These are phyloP conservation scores for Phaeosphaeria sp. DNA, from an alignment of 2,329 filamentous ascomycete species.

Conservation along the genomic window DNA sequence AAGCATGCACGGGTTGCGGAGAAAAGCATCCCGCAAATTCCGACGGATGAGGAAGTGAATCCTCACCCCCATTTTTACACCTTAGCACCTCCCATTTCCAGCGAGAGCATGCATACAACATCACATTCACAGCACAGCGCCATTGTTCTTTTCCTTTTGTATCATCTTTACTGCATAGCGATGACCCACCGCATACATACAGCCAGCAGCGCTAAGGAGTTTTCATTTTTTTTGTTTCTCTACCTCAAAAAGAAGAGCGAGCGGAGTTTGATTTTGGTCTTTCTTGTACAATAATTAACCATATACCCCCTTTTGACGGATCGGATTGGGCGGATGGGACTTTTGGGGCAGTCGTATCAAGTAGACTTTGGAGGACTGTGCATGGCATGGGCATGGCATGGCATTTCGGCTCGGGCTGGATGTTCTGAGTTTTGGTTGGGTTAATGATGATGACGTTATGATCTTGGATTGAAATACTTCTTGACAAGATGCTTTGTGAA, in stretches of 20 bases:
- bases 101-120: not conserved
- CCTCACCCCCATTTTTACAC: conserved; percentile 1
- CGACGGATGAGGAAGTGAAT: conserved; percentile 26
- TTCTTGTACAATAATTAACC: conserved; percentile 28
- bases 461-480: conserved; percentile 4
- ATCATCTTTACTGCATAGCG: not conserved
- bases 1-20: conserved; percentile 26
- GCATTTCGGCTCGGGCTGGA: not conserved
- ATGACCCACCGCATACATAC: conserved; percentile 1
- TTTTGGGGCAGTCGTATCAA: not conserved
- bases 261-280: too few relatives aligned
- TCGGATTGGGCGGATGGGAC: not conserved
- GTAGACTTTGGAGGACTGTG: not conserved
- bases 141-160: not conserved
- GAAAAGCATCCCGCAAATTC: conserved; percentile 33
- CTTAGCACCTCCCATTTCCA: not conserved
- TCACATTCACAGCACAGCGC: not conserved
- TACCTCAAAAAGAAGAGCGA: too few relatives aligned
- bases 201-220: not conserved
- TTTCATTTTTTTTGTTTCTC: too few relatives aligned
- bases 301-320: conserved; percentile 25
- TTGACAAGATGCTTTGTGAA: too few relatives aligned
- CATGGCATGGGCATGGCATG: too few relatives aligned
- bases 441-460: conserved; percentile 25
- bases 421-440: conserved; percentile 11